Base-by-base conservation (phyloP, 306 rosid genomes). In the Ochetophila trinervis region DNA sequence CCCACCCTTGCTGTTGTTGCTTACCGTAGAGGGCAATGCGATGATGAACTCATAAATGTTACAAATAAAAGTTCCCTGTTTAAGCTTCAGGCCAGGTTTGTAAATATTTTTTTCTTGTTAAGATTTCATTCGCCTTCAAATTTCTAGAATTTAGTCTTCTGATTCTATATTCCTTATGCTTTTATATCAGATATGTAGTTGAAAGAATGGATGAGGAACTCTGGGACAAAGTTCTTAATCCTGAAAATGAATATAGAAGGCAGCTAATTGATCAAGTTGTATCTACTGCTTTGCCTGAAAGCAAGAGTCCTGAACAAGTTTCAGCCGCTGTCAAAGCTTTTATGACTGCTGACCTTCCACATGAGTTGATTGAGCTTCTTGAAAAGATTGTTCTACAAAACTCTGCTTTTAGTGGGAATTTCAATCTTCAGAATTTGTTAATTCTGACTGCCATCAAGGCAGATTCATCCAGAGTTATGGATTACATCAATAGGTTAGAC, bases 301-400 rank as follows among this genome's bases (percentile, higher is more conserved):
- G 97, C 97, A 85, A 90, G 77, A 93, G 96, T 79, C 97, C 99
- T 20, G 97, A 94, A 59, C 99, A 94, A 82, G 99, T 94, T 74
- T 94, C 99, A 57, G 97, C 99, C 42, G 84, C 99, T 74, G 99
- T 94, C 57, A 90, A 90, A 87, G 99, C 99, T 60, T 94, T 94
- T 79, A 94, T 94, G 99, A 90, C 99, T 51, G 99, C 99, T 6
- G 99, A 94, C 84, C 83, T 94, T 69, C 97, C 99, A 59, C 99
- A 90, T 27, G 97, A 94, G 76, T 80, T 94, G 84, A 94, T 94
- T 80, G 97, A 94, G 77, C 99, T 94, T 65, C 99, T 94, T 58
- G 99, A 94, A 83, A 90, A 94, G 90, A 94, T 94, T 62, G 99
- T 93, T 67, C 99, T 90, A 67, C 99, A 93, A 80, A 93, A 93